phyloP scores from a whole-genome alignment of 2,329 filamentous ascomycete genomes.

The Aspergillus clavatus region DNA sequence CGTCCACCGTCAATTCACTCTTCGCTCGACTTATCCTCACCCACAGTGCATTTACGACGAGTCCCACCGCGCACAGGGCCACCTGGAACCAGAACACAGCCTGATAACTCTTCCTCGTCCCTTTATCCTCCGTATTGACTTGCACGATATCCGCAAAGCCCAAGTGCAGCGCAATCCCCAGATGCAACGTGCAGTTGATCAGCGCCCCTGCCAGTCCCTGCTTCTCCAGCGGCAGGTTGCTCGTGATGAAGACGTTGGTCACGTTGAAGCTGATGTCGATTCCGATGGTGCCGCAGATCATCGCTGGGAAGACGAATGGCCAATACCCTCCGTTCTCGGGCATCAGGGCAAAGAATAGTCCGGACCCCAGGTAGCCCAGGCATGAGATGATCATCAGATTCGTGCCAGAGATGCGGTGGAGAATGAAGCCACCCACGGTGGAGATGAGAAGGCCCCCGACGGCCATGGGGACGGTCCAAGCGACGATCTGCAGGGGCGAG shows the following conservation, averaged over 20 bases:
- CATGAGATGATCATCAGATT: constrained; percentile 60
- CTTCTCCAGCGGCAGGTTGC: constrained; percentile 58
- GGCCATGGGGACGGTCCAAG: constrained; percentile 65
- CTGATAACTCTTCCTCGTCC: constrained; percentile 53
- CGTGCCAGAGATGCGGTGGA: constrained; percentile 62
- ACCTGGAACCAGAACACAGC: constrained; percentile 62
- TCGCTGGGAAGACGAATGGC: constrained; percentile 65
- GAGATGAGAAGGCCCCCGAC: constrained; percentile 64
- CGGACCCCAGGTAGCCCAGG: constrained; percentile 54
- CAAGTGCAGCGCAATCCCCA: constrained; percentile 67
- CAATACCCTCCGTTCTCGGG: constrained; percentile 59
- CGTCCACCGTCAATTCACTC: constrained; percentile 56
- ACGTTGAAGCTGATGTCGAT: constrained; percentile 74
- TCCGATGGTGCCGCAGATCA: constrained; percentile 61
- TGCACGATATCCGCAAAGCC: constrained; percentile 63
- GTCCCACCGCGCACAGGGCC: constrained; percentile 49
- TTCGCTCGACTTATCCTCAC: constrained; percentile 53
- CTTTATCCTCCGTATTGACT: constrained; percentile 45
- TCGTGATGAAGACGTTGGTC: constrained; percentile 73
- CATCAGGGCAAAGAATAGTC: constrained; percentile 60
- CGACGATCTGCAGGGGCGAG: constrained; percentile 59
- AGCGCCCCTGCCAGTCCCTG: constrained; percentile 70
- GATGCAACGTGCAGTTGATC: constrained; percentile 65
- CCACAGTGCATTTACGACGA: constrained; percentile 51
- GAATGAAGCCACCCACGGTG: constrained; percentile 58